Base-by-base conservation (phyloP, 1,284 basidiomycete species). In the Ceratobasidium sp. region DNA sequence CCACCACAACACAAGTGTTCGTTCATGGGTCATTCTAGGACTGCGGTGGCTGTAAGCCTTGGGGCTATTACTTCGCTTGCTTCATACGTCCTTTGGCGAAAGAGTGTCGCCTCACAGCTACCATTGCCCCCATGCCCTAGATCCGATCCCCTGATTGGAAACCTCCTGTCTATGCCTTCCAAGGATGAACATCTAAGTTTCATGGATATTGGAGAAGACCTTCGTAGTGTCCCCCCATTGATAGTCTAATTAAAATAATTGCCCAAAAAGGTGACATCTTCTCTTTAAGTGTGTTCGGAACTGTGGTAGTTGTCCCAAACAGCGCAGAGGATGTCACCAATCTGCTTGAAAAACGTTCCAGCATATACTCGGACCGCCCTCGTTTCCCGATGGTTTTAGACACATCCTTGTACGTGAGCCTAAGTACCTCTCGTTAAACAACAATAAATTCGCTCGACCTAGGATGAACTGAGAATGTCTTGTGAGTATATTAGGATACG, bases 391-490 rank as follows among this genome's bases (percentile, higher is more conserved):
- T 70, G 68, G 18, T 70, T 2, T 41, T 54, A 8, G 52, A 55
- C 6, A 54, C 68, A 5, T 57, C 35, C 10, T 35, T 70, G 68
- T 59, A 70, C 8, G 68, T 16, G 35, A 57, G 2, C 33, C 66
- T 1, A 44, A 12, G 50, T 5, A 52, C n/a, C 7, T n/a, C 14
- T 38, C 3, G 50, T 8, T 52, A 4, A 10, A 18, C 7, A n/a
- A 52, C n/a, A 10, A 14, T n/a, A 20, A 52, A 20, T 33, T 14
- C n/a, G 8, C 12, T 44, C 41, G 41, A 4, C 12, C 41, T 23
- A 75, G 73, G 30, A 38, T 75, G 48, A 41, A 75, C 38, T 54
- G 33, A 35, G n/a, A 38, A 33, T n/a, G 48, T 27, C 64, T 75
- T 18, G 38, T 57, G 18, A 60, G 16, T 20, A 48, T 75, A 7